Percentiles rank a stretch among this genome's conserved stretches.
Conservation (phyloP, 2,329 filamentous ascomycete species). For the Penicillium hesseltinei region DNA sequence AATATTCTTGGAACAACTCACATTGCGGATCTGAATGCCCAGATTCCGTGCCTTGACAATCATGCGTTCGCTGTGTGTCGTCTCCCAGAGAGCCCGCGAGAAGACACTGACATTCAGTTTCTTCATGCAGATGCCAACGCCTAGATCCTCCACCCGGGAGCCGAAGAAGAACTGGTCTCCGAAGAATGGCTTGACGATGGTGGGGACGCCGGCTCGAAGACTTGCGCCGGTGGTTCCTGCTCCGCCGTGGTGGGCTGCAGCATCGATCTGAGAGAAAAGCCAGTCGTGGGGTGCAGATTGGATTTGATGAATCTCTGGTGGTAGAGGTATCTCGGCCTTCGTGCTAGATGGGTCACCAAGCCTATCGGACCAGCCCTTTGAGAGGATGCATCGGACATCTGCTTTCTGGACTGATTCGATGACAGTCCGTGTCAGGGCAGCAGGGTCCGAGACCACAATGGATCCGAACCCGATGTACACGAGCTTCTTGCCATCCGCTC, state of each 20-base stretch:
- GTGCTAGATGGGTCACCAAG: constrained; percentile 58
- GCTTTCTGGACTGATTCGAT: constrained; percentile 87
- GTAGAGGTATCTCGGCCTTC: constrained; percentile 66
- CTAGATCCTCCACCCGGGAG: constrained; percentile 82
- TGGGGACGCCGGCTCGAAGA: constrained; percentile 84
- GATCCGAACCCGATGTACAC: constrained; percentile 98
- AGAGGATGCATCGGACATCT: constrained; percentile 89
- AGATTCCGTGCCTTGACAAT: constrained; percentile 78
- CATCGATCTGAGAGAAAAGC: constrained; percentile 92
- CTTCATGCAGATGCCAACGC: constrained; percentile 84
- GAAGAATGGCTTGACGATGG: constrained; percentile 95
- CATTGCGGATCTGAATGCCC: constrained; percentile 82
- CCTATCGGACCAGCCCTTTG: constrained; percentile 95
- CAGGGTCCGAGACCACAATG: constrained; percentile 87
- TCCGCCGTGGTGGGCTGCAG: constrained; percentile 90
- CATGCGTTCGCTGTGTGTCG: constrained; percentile 86
- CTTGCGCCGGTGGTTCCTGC: constrained; percentile 94
- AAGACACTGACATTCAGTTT: constrained; percentile 86
- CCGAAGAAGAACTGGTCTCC: constrained; percentile 98
- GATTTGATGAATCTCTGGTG: constrained; percentile 81
- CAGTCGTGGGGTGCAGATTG: constrained; percentile 93
- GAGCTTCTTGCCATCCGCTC: constrained; percentile 79
- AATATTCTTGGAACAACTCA: constrained; percentile 46
- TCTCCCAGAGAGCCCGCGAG: constrained; percentile 84
- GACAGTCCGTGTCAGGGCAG: constrained; percentile 85